Evolutionary conservation across 2,329 filamentous ascomycete species (phyloP).

Genomic region (Penicillium sclerotiorum): DNA sequence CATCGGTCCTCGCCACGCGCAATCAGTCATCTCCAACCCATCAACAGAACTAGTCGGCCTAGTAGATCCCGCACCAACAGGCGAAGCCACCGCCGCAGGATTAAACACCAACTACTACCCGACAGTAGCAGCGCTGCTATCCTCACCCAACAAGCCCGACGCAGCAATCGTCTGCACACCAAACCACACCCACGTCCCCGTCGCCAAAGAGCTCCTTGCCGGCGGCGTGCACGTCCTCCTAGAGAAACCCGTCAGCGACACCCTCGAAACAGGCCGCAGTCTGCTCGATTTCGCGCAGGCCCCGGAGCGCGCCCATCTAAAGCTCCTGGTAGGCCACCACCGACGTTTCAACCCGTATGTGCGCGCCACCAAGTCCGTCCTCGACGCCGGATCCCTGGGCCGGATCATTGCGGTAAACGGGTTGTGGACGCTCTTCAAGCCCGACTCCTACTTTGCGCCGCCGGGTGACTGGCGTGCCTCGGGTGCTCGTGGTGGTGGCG

Average conservation of each 20-base stretch:
- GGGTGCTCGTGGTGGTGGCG: slow-evolving; percentile 51
- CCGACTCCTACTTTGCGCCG: slow-evolving; percentile 53
- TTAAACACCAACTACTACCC: slow-evolving; percentile 45
- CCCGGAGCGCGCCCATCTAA: slow-evolving; percentile 33
- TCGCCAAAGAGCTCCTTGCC: slow-evolving; percentile 53
- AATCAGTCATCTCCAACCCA: slow-evolving; percentile 45
- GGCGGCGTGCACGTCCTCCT: slow-evolving; percentile 57
- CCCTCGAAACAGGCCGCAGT: slow-evolving; percentile 23
- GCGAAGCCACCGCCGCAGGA: slow-evolving; percentile 36
- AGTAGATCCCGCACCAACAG: slow-evolving; percentile 50
- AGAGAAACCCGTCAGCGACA: slow-evolving; percentile 59
- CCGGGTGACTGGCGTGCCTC: slow-evolving; percentile 53
- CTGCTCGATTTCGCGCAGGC: slow-evolving; percentile 25
- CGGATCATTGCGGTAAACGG: slow-evolving; percentile 56
- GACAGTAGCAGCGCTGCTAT: slow-evolving; percentile 49
- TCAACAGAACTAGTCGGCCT: slow-evolving; percentile 47
- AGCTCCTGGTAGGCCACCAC: slow-evolving; percentile 61
- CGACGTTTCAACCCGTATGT: slow-evolving; percentile 63
- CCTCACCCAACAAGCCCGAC: slow-evolving; percentile 45
- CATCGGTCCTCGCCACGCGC: slow-evolving; percentile 55
- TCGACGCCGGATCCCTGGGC: slow-evolving; percentile 49
- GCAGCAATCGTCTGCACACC: slow-evolving; percentile 63
- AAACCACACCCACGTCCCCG: slow-evolving; percentile 59
- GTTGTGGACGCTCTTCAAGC: slow-evolving; percentile 58
- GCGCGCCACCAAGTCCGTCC: slow-evolving; percentile 50